Conservation (phyloP, 352 stramenopile species). For the Aphanomyces astaci region DNA sequence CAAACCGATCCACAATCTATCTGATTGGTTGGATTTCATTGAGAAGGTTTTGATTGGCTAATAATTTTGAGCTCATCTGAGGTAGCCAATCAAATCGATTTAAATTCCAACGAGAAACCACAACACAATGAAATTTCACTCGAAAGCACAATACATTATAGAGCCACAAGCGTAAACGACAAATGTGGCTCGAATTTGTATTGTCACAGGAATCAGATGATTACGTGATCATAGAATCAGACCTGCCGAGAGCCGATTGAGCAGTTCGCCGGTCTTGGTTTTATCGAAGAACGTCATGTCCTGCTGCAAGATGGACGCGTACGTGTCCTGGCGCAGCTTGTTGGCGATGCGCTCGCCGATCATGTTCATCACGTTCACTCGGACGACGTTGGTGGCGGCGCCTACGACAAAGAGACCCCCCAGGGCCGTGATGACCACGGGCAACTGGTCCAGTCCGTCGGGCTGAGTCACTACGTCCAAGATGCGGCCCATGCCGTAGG, state of each 20-base stretch:
- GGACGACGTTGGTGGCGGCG: slow-evolving; percentile 60
- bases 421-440: slow-evolving; percentile 45
- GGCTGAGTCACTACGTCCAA: slow-evolving; percentile 62
- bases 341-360: slow-evolving; percentile 81
- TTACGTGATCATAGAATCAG: not conserved
- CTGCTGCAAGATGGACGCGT: slow-evolving; percentile 73
- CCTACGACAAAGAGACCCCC: slow-evolving; percentile 60
- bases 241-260: slow-evolving; percentile 80
- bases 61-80: no score
- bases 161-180: no score
- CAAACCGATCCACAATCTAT: no score
- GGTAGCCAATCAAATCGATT: no score
- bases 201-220: no score
- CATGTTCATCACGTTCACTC: slow-evolving; percentile 77
- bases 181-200: no score
- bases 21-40: no score
- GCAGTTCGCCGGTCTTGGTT: slow-evolving; percentile 83
- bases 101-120: no score
- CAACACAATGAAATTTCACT: no score
- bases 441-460: slow-evolving; percentile 35
- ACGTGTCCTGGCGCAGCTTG: slow-evolving; percentile 65
- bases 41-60: no score
- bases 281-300: slow-evolving; percentile 89
- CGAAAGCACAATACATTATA: no score
- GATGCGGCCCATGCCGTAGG: slow-evolving; percentile 73